These are phyloP conservation scores for Scutellaria baicalensis DNA, from an alignment of 257 asterid genomes.

Conservation along the genomic window DNA sequence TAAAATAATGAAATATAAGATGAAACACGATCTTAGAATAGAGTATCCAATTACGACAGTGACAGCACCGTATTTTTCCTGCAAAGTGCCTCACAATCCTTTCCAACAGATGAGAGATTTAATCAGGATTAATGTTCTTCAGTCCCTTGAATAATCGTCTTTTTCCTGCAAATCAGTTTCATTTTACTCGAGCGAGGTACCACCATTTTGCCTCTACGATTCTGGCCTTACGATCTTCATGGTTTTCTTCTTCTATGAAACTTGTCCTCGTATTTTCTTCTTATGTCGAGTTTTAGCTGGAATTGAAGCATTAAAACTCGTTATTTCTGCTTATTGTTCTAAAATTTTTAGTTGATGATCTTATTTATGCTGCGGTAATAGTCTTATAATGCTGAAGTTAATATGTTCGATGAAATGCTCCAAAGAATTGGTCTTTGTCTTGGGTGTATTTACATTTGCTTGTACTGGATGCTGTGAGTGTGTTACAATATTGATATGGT, in stretches of 20 bases:
- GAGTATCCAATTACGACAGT: no score
- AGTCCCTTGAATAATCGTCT: background rate
- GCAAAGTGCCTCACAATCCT: no score
- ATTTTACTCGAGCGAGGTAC: background rate
- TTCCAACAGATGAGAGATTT: background rate
- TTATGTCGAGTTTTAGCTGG: background rate
- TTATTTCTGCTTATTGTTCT: background rate
- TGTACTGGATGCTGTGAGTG: background rate
- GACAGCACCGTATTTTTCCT: no score
- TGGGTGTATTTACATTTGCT: background rate
- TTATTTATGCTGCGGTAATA: background rate
- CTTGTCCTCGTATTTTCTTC: background rate
- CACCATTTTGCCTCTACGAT: background rate
- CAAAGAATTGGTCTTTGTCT: background rate
- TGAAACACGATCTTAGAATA: no score
- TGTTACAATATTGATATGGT: no score
- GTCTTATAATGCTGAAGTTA: background rate
- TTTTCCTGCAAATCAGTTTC: background rate
- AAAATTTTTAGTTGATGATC: background rate
- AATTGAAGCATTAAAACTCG: background rate
- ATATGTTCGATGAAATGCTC: constrained; percentile 2
- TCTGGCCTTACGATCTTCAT: background rate
- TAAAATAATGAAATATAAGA: no score
- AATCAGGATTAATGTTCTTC: background rate
- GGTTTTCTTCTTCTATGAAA: background rate